These are phyloP conservation scores for Linum tenue DNA, from an alignment of 345 rosid species.

Conservation along the genomic window DNA sequence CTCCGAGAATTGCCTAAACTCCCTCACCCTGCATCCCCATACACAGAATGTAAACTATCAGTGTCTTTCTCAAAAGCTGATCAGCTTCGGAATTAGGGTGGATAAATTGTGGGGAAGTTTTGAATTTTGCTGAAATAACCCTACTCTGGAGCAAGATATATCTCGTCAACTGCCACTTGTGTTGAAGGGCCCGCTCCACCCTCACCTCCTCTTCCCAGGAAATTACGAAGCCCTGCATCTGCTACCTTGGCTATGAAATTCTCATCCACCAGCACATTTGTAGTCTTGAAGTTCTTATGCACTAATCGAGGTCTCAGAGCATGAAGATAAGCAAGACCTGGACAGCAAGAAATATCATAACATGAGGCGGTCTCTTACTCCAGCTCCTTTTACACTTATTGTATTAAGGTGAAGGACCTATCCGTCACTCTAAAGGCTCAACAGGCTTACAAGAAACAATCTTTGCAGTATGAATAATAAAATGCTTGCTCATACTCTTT, in stretches of 20 bases:
- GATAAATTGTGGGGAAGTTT: conserved; percentile 5
- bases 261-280: conserved; percentile 88
- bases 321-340: conserved; percentile 93
- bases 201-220: conserved; percentile 52
- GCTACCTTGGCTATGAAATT: conserved; percentile 86
- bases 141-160: conserved; percentile 87
- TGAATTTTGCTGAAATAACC: conserved; percentile 2
- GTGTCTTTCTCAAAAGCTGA: too few relatives aligned
- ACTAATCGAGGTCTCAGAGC: conserved; percentile 66
- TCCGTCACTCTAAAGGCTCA: conserved; percentile 5
- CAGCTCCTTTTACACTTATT: conserved; percentile 8
- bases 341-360: conserved; percentile 10
- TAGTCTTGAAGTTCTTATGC: conserved; percentile 88
- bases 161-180: conserved; percentile 58
- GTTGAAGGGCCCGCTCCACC: conserved; percentile 65
- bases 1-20: conserved; percentile 77
- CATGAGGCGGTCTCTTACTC: conserved; percentile 18
- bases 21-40: conserved; percentile 50
- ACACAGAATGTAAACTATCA: background rate
- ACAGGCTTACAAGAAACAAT: conserved; percentile 19
- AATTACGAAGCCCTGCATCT: conserved; percentile 79
- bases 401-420: background rate
- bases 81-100: background rate
- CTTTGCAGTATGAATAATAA: conserved; percentile 11
- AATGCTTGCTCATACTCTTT: background rate